Conservation (phyloP, 768 basidiomycete species). For the Podaxis carcinomalis region DNA sequence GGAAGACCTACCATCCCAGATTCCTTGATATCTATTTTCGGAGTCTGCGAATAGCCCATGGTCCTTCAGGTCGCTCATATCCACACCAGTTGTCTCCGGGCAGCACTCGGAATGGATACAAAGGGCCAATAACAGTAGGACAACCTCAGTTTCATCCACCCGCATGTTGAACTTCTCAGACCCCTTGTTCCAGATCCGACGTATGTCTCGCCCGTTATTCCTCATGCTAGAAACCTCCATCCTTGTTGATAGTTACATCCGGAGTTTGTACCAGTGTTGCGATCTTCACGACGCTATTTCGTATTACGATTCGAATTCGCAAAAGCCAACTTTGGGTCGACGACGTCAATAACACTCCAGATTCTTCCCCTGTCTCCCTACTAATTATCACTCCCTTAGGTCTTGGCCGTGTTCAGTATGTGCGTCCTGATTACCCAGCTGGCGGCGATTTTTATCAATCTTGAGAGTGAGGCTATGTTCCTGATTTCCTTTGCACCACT, state of each 20-base stretch:
- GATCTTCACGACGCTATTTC: not conserved
- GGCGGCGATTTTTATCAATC: not conserved
- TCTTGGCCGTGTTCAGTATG: not conserved
- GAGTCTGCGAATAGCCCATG: too few species aligned
- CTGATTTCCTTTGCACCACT: not conserved
- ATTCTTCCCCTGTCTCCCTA: not conserved
- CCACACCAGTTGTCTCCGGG: too few species aligned
- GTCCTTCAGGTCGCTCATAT: too few species aligned
- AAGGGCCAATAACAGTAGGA: too few species aligned
- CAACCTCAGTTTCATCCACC: too few species aligned
- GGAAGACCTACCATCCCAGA: too few species aligned
- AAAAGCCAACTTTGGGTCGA: conserved; percentile 1
- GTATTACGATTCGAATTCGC: not conserved
- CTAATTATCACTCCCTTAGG: not conserved
- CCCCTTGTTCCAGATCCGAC: too few species aligned
- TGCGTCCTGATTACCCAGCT: not conserved
- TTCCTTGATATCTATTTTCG: too few species aligned
- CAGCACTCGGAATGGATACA: too few species aligned
- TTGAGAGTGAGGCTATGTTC: not conserved
- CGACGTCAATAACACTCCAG: not conserved
- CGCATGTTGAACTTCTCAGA: too few species aligned
- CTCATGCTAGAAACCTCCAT: too few species aligned
- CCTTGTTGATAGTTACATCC: not conserved
- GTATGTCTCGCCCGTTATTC: too few species aligned
- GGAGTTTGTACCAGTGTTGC: not conserved